A percentile compares a stretch with the other conserved stretches of the same genome.
phyloP scores from a whole-genome alignment of 345 rosid species.

The Diplotaxis tenuifolia region DNA sequence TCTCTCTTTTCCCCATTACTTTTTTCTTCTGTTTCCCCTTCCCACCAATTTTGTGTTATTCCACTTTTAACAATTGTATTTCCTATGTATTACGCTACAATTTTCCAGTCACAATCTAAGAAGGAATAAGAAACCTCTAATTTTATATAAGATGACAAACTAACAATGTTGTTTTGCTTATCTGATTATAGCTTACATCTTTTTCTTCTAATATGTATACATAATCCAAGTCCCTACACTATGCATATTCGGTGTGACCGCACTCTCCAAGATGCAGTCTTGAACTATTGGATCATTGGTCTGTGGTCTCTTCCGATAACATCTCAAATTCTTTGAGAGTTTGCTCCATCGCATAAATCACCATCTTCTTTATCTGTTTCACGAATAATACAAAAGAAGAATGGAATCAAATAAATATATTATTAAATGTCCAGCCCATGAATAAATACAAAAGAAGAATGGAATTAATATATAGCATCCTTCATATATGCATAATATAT shows the following conservation, averaged over 20 bases:
- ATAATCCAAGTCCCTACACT: neutral
- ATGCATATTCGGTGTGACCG: neutral
- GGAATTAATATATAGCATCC: neutral
- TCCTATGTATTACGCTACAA: no score
- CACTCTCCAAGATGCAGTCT: neutral
- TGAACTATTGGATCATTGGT: conserved; percentile 3
- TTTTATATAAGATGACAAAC: neutral
- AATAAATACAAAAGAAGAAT: neutral
- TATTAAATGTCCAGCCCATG: neutral
- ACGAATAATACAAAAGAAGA: neutral
- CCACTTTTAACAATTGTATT: no score
- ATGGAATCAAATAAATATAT: neutral
- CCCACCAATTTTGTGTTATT: no score
- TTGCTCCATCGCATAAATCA: conserved; percentile 53
- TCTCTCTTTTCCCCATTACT: no score
- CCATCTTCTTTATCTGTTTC: conserved; percentile 80
- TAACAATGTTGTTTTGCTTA: neutral
- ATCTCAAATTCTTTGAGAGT: conserved; percentile 33
- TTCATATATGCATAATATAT: neutral
- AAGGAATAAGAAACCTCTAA: neutral
- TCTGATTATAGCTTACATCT: neutral
- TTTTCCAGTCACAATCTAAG: no score
- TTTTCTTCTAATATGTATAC: neutral
- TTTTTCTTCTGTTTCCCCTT: no score
- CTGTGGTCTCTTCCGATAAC: neutral